These are phyloP conservation scores for Pseudozyma hubeiensis DNA, from an alignment of 1,284 basidiomycete species.

Conservation along the genomic window DNA sequence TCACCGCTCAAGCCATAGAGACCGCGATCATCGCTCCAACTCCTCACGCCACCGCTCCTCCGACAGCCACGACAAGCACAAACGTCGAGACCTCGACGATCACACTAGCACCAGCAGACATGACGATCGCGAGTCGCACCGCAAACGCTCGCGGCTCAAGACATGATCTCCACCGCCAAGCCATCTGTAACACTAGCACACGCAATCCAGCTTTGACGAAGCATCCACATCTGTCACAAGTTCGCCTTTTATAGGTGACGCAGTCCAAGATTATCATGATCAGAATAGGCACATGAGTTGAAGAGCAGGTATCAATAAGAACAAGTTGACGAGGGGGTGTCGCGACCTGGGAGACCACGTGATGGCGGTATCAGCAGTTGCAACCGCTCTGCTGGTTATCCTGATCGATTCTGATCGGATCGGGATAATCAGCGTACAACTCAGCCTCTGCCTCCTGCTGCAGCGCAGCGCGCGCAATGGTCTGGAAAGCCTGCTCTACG, in stretches of 20 bases:
- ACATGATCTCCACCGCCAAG: constrained; percentile 1
- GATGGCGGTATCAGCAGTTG: constrained; percentile 76
- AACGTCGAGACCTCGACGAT: constrained; percentile 4
- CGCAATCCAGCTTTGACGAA: too few species aligned
- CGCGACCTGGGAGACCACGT: too few species aligned
- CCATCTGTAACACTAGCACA: constrained; percentile 10
- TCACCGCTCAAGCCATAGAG: constrained; percentile 4
- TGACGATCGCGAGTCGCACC: constrained; percentile 12
- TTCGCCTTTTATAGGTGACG: background rate
- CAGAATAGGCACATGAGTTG: background rate
- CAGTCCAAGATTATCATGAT: constrained; percentile 1
- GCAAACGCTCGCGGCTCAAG: constrained; percentile 26
- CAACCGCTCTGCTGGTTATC: constrained; percentile 92
- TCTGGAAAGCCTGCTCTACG: constrained; percentile 99
- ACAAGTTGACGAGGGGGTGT: background rate
- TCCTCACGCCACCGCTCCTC: constrained; percentile 12
- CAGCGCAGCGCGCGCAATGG: constrained; percentile 96
- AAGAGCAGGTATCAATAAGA: constrained; percentile 18
- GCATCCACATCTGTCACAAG: background rate
- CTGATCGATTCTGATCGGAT: constrained; percentile 96
- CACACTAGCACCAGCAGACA: background rate
- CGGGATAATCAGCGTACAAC: constrained; percentile 96
- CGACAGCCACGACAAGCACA: constrained; percentile 10
- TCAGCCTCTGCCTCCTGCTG: constrained; percentile 97
- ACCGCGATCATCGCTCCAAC: constrained; percentile 6